Evolutionary conservation across 305 asterid genomes (phyloP).

Genomic region (Plantago rigida): DNA sequence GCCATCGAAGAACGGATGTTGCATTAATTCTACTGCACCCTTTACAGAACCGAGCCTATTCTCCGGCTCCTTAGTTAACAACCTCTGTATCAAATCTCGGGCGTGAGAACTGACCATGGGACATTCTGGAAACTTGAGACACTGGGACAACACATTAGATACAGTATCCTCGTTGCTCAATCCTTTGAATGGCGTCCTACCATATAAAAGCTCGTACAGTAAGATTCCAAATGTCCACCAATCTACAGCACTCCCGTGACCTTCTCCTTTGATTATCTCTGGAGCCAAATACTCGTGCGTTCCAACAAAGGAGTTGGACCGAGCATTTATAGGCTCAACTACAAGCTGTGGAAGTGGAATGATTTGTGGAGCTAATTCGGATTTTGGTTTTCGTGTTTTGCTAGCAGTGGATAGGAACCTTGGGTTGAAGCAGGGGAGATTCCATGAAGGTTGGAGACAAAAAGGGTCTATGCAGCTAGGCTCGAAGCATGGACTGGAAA

Average conservation of each 20-base stretch:
- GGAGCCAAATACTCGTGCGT: conserved; percentile 94
- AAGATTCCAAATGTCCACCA: conserved; percentile 94
- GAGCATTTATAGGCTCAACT: conserved; percentile 68
- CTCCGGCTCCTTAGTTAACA: conserved; percentile 71
- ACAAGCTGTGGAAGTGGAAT: conserved; percentile 75
- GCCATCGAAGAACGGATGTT: conserved; percentile 77
- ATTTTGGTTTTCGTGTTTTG: conserved; percentile 54
- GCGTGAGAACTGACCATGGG: conserved; percentile 61
- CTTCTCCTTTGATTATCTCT: conserved; percentile 79
- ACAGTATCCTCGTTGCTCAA: conserved; percentile 54
- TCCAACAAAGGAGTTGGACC: conserved; percentile 86
- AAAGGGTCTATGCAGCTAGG: conserved; percentile 71
- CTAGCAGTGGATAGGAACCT: conserved; percentile 47
- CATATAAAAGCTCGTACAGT: conserved; percentile 67
- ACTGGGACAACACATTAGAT: conserved; percentile 55
- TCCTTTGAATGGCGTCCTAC: conserved; percentile 77
- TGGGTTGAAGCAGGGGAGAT: conserved; percentile 70
- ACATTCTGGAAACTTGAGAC: conserved; percentile 57
- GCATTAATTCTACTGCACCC: conserved; percentile 83
- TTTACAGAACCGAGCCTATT: conserved; percentile 57
- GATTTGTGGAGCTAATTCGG: conserved; percentile 46
- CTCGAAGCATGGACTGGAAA: conserved; percentile 43
- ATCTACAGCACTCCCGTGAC: conserved; percentile 89
- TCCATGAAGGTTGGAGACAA: conserved; percentile 85
- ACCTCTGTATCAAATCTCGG: conserved; percentile 57